These are phyloP conservation scores for Salvia splendens DNA, from an alignment of 257 asterid species.

Conservation along the genomic window DNA sequence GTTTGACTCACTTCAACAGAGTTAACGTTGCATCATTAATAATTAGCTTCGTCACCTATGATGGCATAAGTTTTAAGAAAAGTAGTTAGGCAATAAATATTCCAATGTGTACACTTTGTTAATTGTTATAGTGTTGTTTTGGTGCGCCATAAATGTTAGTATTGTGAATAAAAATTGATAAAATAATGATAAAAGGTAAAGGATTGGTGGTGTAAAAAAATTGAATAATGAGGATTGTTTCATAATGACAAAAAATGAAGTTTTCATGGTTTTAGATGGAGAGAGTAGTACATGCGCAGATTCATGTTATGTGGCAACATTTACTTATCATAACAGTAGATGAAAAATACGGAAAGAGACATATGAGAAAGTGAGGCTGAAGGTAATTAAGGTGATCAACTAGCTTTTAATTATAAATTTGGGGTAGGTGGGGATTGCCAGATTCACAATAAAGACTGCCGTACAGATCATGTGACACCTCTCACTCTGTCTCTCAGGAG, in stretches of 20 bases:
- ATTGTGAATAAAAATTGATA: too few relatives aligned
- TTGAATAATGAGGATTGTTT: too few relatives aligned
- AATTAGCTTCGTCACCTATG: too few relatives aligned
- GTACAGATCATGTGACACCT: slow-evolving; percentile 40
- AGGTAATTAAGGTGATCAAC: slow-evolving; percentile 20
- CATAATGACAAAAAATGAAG: too few relatives aligned
- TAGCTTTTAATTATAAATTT: slow-evolving; percentile 5
- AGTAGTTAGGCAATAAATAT: neutral
- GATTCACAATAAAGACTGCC: slow-evolving; percentile 27
- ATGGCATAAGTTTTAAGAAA: too few relatives aligned
- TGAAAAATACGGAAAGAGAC: slow-evolving; percentile 15
- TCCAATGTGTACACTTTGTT: too few relatives aligned
- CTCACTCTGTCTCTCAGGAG: slow-evolving; percentile 13
- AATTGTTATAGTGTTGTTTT: too few relatives aligned
- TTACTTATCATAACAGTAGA: too few relatives aligned
- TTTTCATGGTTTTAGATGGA: too few relatives aligned
- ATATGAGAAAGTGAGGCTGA: neutral
- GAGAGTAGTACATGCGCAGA: neutral
- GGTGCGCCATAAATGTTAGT: too few relatives aligned
- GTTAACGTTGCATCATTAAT: slow-evolving; percentile 1
- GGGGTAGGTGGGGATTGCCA: slow-evolving; percentile 36
- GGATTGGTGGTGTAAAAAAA: too few relatives aligned
- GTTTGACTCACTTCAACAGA: slow-evolving; percentile 26
- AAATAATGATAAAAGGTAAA: too few relatives aligned
- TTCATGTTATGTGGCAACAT: slow-evolving; percentile 14